Percentiles rank a stretch among this genome's conserved stretches.
Evolutionary conservation across 768 basidiomycete genomes (phyloP).

Genomic region (Suillus lakei): DNA sequence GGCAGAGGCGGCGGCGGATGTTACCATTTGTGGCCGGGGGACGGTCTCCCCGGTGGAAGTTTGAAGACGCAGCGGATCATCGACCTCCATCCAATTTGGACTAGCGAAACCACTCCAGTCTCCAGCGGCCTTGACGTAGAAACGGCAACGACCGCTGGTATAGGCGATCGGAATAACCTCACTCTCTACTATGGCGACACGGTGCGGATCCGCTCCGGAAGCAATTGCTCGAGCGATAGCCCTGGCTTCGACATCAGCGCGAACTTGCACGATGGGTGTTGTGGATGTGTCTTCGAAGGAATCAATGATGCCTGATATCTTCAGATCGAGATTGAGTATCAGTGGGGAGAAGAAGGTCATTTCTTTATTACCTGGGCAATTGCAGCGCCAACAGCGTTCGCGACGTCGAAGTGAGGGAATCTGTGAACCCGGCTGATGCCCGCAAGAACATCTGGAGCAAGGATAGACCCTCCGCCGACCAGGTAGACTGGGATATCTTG

Average conservation of each 20-base stretch:
- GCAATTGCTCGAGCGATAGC: constrained; percentile 50
- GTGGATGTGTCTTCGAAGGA: constrained; percentile 47
- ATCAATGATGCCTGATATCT: constrained; percentile 51
- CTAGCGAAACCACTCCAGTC: constrained; percentile 42
- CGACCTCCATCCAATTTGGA: constrained; percentile 26
- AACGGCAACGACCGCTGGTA: constrained; percentile 37
- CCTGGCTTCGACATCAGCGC: constrained; percentile 38
- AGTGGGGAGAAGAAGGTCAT: neutral
- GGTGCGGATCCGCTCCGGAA: constrained; percentile 49
- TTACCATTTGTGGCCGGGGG: neutral
- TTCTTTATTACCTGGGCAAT: constrained; percentile 37
- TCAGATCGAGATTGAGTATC: constrained; percentile 7
- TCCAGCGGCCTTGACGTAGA: constrained; percentile 67
- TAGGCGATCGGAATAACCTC: constrained; percentile 52
- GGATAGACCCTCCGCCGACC: constrained; percentile 69
- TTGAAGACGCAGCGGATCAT: constrained; percentile 3
- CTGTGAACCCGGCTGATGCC: constrained; percentile 58
- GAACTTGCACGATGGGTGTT: constrained; percentile 35
- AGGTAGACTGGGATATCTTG: constrained; percentile 61
- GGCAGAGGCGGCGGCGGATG: constrained; percentile 14
- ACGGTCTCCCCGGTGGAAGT: constrained; percentile 12
- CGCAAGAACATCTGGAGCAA: constrained; percentile 53
- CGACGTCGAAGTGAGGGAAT: constrained; percentile 57
- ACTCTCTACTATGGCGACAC: constrained; percentile 57
- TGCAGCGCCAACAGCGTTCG: constrained; percentile 66